These are phyloP conservation scores for Heracleum sosnowskyi DNA, from an alignment of 129 eudicot species.

Conservation along the genomic window DNA sequence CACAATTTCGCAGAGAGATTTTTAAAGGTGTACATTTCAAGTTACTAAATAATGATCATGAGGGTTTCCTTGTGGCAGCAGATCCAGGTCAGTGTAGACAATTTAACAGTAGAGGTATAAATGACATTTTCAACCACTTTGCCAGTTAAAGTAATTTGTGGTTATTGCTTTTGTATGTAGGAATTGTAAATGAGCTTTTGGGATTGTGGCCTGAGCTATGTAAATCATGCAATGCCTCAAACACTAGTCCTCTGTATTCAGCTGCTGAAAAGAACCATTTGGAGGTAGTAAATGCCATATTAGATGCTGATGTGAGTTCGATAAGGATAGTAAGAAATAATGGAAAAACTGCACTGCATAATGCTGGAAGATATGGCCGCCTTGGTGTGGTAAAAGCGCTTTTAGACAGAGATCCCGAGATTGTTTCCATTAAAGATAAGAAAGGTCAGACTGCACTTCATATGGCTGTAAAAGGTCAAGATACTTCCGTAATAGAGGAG, in stretches of 20 bases:
- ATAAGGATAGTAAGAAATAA: slow-evolving; percentile 67
- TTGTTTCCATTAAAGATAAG: slow-evolving; percentile 79
- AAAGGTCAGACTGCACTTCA: slow-evolving; percentile 98
- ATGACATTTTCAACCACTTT: background rate
- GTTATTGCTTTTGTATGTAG: slow-evolving; percentile 28
- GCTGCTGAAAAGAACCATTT: slow-evolving; percentile 75
- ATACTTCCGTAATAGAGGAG: slow-evolving; percentile 66
- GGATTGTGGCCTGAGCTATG: slow-evolving; percentile 79
- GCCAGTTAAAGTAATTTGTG: background rate
- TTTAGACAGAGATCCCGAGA: slow-evolving; percentile 58
- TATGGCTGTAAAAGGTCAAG: slow-evolving; percentile 97
- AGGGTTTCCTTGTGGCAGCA: background rate
- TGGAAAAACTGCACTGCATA: slow-evolving; percentile 88
- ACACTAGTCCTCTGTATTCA: slow-evolving; percentile 82
- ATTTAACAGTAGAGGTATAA: background rate
- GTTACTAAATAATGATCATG: background rate
- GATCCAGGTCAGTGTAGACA: background rate
- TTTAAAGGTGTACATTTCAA: background rate
- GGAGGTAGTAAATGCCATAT: slow-evolving; percentile 75
- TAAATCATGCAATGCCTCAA: slow-evolving; percentile 52
- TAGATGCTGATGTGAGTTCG: slow-evolving; percentile 64
- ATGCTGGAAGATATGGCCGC: slow-evolving; percentile 71
- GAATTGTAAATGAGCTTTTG: slow-evolving; percentile 59
- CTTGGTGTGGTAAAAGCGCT: slow-evolving; percentile 57
- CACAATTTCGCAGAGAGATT: background rate